These are phyloP conservation scores for Phialophora expanda DNA, from an alignment of 2,329 filamentous ascomycete genomes.

Conservation along the genomic window DNA sequence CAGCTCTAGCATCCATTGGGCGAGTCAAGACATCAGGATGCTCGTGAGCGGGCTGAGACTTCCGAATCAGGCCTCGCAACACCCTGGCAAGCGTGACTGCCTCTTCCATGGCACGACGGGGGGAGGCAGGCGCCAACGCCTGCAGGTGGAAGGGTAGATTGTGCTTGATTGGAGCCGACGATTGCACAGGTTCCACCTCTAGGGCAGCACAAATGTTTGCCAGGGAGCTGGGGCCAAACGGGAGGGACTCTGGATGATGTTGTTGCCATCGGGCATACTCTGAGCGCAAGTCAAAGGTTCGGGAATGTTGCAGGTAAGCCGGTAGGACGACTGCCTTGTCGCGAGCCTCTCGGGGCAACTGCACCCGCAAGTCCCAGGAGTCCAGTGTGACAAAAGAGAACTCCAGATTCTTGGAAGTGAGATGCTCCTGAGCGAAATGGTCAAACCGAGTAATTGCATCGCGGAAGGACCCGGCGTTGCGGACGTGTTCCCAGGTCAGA, in stretches of 20 bases:
- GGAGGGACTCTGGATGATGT: slow-evolving; percentile 95
- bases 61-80: slow-evolving; percentile 87
- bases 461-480: slow-evolving; percentile 94
- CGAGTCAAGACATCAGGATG: slow-evolving; percentile 93
- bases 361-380: slow-evolving; percentile 96
- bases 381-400: slow-evolving; percentile 99
- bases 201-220: slow-evolving; percentile 98
- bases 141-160: slow-evolving; percentile 98
- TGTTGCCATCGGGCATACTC: slow-evolving; percentile 99
- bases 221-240: slow-evolving; percentile 92
- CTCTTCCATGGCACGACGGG: slow-evolving; percentile 96
- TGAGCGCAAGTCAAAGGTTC: slow-evolving; percentile 93
- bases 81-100: slow-evolving; percentile 92
- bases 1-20: slow-evolving; percentile 94
- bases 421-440: slow-evolving; percentile 87
- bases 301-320: slow-evolving; percentile 95
- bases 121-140: slow-evolving; percentile 91
- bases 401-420: slow-evolving; percentile 87
- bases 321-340: slow-evolving; percentile 98
- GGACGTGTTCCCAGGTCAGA: slow-evolving; percentile 98
- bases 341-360: slow-evolving; percentile 94
- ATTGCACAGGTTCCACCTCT: slow-evolving; percentile 96
- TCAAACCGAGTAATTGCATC: slow-evolving; percentile 97
- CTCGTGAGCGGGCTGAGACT: slow-evolving; percentile 91
- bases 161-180: slow-evolving; percentile 97